Base-by-base conservation (phyloP, 495 filamentous ascomycete species). In the Usnea hakonensis region DNA sequence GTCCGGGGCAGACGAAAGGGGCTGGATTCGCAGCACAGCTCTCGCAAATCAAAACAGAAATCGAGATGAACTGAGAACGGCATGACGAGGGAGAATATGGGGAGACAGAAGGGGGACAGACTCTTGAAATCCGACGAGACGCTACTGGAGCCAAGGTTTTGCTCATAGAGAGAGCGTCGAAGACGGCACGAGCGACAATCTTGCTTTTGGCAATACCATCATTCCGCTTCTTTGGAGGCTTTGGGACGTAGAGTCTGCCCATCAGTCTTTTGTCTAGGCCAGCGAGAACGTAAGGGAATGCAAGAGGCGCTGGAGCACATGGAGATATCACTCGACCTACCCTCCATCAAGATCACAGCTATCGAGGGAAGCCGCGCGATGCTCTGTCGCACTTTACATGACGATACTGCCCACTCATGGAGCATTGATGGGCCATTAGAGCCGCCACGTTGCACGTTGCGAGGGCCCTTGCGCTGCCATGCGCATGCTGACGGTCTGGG, bases 161-260 rank as follows among this genome's bases (percentile, higher is more conserved):
- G 36, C 48, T 61, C 30, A 11, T 28, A 33, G 3, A 55, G 23
- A 61, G 59, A 32, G 46, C 38, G 59, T 23, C 28, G 48, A 61
- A 32, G 59, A 61, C 48, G 48, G 36, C n/a, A 61, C 36, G 13
- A 55, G 59, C 48, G 23, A 61, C 55, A 13, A 61, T 40, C 10
- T 21, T 61, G 23, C 48, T 61, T 61, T 61, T 61, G 26, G 13
- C 17, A n/a, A 41, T 0, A 61, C 3, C 35, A 43, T 55, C 2
- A 28, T 38, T 55, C 11, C 26, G 59, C 59, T 61, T 61, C 48
- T 61, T 61, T 61, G 16, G 36, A 61, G 48, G 5, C 26, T 61
- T 61, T 61, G 26, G 26, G 3, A 55, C 46, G 35, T 61, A 40
- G 38, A 61, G 36, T 41, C 48, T 55, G 11, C 21, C 48, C 21